Base-by-base conservation (phyloP, 306 rosid genomes). In the Sophora flavescens region DNA sequence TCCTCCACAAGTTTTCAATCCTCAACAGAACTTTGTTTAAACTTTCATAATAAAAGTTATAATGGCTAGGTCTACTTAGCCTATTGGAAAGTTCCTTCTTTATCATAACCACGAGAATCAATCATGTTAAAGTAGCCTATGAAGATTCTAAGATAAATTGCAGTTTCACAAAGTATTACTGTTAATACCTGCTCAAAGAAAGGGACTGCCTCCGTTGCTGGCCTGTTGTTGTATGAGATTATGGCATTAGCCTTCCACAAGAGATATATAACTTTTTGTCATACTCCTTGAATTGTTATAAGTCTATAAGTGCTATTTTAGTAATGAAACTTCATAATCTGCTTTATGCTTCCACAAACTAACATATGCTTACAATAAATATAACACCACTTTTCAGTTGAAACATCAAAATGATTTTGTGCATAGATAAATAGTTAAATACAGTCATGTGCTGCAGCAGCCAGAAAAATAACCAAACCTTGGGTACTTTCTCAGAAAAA, bases 151-250 rank as follows among this genome's bases (percentile, higher is more conserved):
- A 67, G 59, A 10, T 15, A 68, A 66, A 72, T 39, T 50, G 53
- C 48, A 18, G 68, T 33, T 33, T 42, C 56, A 75, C 11, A 74
- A 65, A 70, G 50, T 33, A 14, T 17, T 57, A 39, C 36, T 42
- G 42, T 32, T 35, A 57, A 78, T 78, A 95, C 98, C 98, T 88
- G 99, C 90, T 89, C 99, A 84, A 95, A 92, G 93, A 89, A 91
- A 58, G 99, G 99, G 71, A 95, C 97, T 14, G 99, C 99, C 84
- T 92, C 96, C 5, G 97, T 88, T 38, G 97, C 99, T 32, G 99
- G 93, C 86, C 86, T 89, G 85, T 92, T 95, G 90, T 91, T 95
- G 92, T 85, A 95, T 5, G 99, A 84, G 73, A 95, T 90, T 77
- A 90, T 78, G 50, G 82, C 97, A 92, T 92, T 95, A 68, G 97